These are phyloP conservation scores for Epithemia pelagica DNA, from an alignment of 108 stramenopile genomes.

Conservation along the genomic window DNA sequence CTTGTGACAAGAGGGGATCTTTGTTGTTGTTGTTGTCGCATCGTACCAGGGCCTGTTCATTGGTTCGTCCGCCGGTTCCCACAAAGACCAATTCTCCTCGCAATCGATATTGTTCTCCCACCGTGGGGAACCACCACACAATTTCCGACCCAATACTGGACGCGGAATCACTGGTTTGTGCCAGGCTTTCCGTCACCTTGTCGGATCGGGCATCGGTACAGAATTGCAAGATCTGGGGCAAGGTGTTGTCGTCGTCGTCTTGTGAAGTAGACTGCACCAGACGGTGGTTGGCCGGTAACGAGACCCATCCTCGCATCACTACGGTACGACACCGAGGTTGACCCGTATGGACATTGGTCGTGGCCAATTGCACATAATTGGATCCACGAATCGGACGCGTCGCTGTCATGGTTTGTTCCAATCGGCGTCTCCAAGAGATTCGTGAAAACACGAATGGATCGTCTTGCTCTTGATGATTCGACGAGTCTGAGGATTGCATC, in stretches of 20 bases:
- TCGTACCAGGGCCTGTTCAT: slow-evolving; percentile 2
- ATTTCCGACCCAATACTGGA: no score
- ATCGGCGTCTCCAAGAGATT: background rate
- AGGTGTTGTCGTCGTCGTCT: slow-evolving; percentile 17
- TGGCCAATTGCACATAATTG: slow-evolving; percentile 86
- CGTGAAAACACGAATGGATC: no score
- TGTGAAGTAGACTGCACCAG: slow-evolving; percentile 4
- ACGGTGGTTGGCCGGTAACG: slow-evolving; percentile 29
- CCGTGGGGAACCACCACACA: slow-evolving; percentile 86
- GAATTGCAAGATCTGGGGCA: slow-evolving; percentile 49
- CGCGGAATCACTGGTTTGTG: slow-evolving; percentile 13
- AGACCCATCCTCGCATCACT: slow-evolving; percentile 58
- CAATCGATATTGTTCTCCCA: slow-evolving; percentile 83
- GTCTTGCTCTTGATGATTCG: no score
- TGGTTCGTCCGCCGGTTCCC: slow-evolving; percentile 32
- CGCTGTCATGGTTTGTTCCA: background rate
- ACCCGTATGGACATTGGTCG: slow-evolving; percentile 37
- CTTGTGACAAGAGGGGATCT: slow-evolving; percentile 28
- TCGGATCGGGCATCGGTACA: slow-evolving; percentile 71
- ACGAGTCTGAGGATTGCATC: no score
- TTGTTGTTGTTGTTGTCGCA: background rate
- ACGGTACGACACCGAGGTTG: slow-evolving; percentile 83
- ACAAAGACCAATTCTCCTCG: slow-evolving; percentile 64
- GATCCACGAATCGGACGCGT: slow-evolving; percentile 45
- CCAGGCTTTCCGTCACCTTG: slow-evolving; percentile 35